These are phyloP conservation scores for Cyclotella sp. DNA, from an alignment of 108 stramenopile genomes.

Conservation along the genomic window DNA sequence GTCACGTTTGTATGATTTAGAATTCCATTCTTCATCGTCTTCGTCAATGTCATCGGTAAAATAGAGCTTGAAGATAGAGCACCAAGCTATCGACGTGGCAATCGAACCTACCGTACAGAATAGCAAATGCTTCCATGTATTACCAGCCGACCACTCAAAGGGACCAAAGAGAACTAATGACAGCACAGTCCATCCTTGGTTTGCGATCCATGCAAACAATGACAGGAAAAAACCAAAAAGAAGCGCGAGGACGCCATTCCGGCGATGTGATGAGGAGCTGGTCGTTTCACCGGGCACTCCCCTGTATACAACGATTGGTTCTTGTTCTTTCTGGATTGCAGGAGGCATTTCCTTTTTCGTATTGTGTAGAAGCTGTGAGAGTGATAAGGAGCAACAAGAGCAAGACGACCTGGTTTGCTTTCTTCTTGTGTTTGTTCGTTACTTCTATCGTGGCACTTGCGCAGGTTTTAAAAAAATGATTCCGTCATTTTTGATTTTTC, in stretches of 20 bases:
- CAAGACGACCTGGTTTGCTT: too few species aligned
- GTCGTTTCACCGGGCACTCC: background rate
- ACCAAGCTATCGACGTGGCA: conserved; percentile 29
- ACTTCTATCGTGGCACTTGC: too few species aligned
- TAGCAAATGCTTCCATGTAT: conserved; percentile 37
- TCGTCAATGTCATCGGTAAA: conserved; percentile 23
- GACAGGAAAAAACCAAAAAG: conserved; percentile 24
- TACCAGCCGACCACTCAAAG: conserved; percentile 24
- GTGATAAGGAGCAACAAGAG: too few species aligned
- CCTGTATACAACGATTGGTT: background rate
- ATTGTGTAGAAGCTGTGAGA: too few species aligned
- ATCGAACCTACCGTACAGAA: conserved; percentile 17
- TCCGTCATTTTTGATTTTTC: too few species aligned
- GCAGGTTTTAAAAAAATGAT: too few species aligned
- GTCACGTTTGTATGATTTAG: conserved; percentile 1
- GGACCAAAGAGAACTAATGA: conserved; percentile 33
- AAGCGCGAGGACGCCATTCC: conserved; percentile 24
- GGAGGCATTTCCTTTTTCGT: too few species aligned
- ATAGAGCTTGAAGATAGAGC: conserved; percentile 9
- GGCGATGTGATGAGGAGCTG: background rate
- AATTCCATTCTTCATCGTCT: background rate
- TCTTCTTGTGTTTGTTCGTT: too few species aligned
- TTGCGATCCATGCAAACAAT: conserved; percentile 27
- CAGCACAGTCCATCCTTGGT: conserved; percentile 36
- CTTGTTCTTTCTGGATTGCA: background rate